Percentiles rank a stretch among this genome's conserved stretches.
Evolutionary conservation across 2,329 filamentous ascomycete species (phyloP).

Genomic region (Botrytis paeoniae): DNA sequence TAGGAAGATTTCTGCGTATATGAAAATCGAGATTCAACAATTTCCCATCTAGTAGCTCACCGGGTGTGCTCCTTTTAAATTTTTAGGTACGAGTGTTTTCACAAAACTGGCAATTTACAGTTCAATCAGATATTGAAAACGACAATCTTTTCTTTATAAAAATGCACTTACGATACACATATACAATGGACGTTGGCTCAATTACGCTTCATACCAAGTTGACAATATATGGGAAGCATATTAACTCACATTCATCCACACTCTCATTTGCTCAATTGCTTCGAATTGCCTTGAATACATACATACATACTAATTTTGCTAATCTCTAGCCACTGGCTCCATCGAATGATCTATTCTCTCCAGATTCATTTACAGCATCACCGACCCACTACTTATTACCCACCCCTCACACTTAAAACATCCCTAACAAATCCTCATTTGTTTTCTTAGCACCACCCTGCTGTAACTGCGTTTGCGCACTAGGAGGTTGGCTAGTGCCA

Average conservation of each 20-base stretch:
- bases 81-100: not conserved
- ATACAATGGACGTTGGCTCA: not conserved
- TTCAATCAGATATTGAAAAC: not conserved
- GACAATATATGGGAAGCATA: not conserved
- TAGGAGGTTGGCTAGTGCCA: conserved; percentile 60
- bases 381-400: not conserved
- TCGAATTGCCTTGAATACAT: conserved; percentile 7
- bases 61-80: not conserved
- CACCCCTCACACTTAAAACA: conserved; percentile 44
- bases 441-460: conserved; percentile 47
- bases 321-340: not conserved
- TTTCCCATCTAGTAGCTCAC: not conserved
- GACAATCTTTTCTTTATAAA: not conserved
- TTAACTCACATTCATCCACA: not conserved
- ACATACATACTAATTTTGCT: conserved; percentile 11
- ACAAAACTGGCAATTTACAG: not conserved
- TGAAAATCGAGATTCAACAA: not conserved
- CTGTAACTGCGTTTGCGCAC: conserved; percentile 57
- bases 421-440: conserved; percentile 57
- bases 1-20: not conserved
- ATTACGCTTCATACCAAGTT: not conserved
- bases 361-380: not conserved
- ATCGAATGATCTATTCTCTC: not conserved
- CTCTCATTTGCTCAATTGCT: not conserved
- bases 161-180: not conserved